phyloP scores from a whole-genome alignment of 2,329 filamentous ascomycete species.

The Phialophora expanda region DNA sequence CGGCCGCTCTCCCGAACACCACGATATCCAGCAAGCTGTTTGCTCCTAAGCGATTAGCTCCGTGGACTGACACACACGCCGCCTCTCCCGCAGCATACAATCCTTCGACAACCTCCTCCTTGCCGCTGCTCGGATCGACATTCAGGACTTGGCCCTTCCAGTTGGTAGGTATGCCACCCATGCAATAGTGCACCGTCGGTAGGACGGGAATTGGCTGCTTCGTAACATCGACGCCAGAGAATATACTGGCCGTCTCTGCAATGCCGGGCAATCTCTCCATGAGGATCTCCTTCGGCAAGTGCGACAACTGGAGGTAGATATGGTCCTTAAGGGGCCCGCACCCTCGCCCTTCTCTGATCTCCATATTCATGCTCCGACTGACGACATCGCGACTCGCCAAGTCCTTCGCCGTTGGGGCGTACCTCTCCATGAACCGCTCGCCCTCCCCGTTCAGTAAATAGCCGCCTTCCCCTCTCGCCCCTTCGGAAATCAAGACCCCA shows the following conservation, averaged over 20 bases:
- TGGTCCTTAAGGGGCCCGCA: conserved; percentile 97
- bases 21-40: conserved; percentile 98
- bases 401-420: conserved; percentile 97
- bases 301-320: conserved; percentile 96
- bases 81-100: conserved; percentile 97
- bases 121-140: conserved; percentile 75
- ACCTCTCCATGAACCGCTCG: conserved; percentile 99
- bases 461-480: conserved; percentile 95
- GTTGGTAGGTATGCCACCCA: conserved; percentile 97
- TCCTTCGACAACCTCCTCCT: conserved; percentile 91
- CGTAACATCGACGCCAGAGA: conserved; percentile 93
- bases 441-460: conserved; percentile 97
- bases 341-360: conserved; percentile 96
- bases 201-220: conserved; percentile 97
- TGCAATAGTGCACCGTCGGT: conserved; percentile 99
- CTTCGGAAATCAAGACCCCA: conserved; percentile 96
- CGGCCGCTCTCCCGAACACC: conserved; percentile 96
- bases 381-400: conserved; percentile 95
- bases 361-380: conserved; percentile 96
- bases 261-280: conserved; percentile 98
- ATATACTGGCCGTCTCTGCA: conserved; percentile 96
- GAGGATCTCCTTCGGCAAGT: conserved; percentile 88
- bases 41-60: conserved; percentile 95
- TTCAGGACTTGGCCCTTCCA: conserved; percentile 97
- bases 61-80: conserved; percentile 96